Evolutionary conservation across 805 yeast genomes (phyloP), one percentile per base, ranked within the genome.

Genomic region (Ascoidea asiatica): DNA sequence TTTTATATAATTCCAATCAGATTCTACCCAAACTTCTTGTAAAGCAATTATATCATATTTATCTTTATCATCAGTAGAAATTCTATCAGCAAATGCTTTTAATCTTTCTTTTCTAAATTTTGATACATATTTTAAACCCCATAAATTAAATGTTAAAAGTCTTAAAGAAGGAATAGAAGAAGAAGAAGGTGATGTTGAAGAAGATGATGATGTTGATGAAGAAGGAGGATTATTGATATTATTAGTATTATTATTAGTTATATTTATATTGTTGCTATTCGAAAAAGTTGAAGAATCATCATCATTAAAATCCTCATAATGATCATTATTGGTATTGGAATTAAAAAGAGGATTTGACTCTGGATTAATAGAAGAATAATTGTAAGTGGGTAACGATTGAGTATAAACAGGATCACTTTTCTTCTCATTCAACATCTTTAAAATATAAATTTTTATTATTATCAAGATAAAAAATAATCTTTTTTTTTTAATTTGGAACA

Each of bases 21-120:
- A 77, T 50, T 77, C 72, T 37, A 81, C 80, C 98, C 98, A 92
- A 11, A 92, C 71, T 57, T 92, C 98, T 59, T 92, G 98, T n/a
- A 92, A 65, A 1, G 96, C 96, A 5, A 92, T 74, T 11, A 92
- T 72, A 61, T 92, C 96, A 61, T 83, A 87, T 18, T 69, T 63
- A 15, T 67, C 64, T 2, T 62, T 56, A 2, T 56, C 55, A 0
- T 43, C 19, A 15, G 17, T 60, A 0, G 79, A 75, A 3, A 90
- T 59, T 44, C 72, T 63, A 40, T 77, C 71, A 0, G 94, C 95
- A 29, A 92, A 83, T 1, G 87, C 95, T 15, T 54, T 59, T 29
- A 92, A 65, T 37, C 98, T 69, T 50, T 69, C 70, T 35, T 63
- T 60, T 23, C 98, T 66, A 48, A 62, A 62, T 54, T 80, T 82